Base-by-base conservation (phyloP, 1,284 basidiomycete genomes). In the Fomitopsis palustris region DNA sequence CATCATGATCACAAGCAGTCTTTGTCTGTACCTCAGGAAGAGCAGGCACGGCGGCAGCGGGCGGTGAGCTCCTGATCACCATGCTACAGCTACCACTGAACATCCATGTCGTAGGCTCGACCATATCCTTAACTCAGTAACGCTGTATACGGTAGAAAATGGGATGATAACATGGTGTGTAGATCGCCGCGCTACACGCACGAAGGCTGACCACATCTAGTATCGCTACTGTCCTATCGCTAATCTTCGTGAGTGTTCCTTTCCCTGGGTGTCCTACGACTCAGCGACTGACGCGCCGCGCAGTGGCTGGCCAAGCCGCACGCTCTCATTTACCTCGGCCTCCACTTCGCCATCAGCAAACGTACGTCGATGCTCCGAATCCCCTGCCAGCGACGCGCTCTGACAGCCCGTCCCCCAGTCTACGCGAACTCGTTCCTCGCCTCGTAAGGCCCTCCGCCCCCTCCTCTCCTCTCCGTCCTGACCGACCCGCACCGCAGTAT, bases 391-490 rank as follows among this genome's bases (percentile, higher is more conserved):
- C 27, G 45, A 27, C 21, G 53, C 59, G 51, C 45, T 58, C 54
- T 62, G 49, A 62, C 57, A 55, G 49, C 57, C n/a, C 51, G 52
- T 52, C 53, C 56, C 49, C 43, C 60, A 67, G 66, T 67, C 42
- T 65, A 68, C 53, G 64, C 66, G 29, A 68, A 65, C 57, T 64
- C 65, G 31, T 65, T 66, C 56, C 61, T 69, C 38, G 67, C 66
- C 45, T 63, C 64, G 67, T 69, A 55, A 31, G 16, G 16, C 54
- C 38, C 4, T 21, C 35, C 52, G 47, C 2, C 6, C n/a, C 43
- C 38, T 29, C 12, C 2, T 19, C 17, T 4, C 6, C n/a, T 51
- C 38, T 29, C 12, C 2, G 31, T 21, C 21, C 31, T 42, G 39
- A 42, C 38, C 39, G 60, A 45, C 37, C 52, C 3, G 19, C 29